Conservation (phyloP, 208 protist genomes). For the Acanthamoeba royreba region DNA sequence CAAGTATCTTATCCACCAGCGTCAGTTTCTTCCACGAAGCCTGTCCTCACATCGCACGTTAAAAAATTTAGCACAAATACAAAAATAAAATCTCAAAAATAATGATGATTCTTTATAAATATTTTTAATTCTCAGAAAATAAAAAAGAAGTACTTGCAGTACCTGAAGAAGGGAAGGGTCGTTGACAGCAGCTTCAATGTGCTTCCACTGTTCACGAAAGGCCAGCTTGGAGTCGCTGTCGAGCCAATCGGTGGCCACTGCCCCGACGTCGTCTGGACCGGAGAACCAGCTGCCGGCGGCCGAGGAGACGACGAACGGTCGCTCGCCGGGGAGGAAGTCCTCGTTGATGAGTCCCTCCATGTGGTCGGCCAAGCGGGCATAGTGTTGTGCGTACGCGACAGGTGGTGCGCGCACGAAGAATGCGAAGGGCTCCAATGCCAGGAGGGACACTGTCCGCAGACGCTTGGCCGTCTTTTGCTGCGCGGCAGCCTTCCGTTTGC, state of each 20-base stretch:
- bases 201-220: slow-evolving; percentile 7
- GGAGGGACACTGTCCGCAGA: neutral
- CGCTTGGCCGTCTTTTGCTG: neutral
- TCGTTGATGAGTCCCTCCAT: slow-evolving; percentile 38
- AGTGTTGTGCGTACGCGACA: slow-evolving; percentile 21
- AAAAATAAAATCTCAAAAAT: too few relatives aligned
- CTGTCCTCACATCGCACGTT: too few relatives aligned
- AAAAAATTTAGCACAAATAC: too few relatives aligned
- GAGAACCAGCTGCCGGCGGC: neutral
- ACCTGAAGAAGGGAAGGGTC: neutral
- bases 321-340: neutral
- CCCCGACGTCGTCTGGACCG: neutral
- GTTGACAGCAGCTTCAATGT: neutral
- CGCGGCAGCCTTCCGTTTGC: neutral
- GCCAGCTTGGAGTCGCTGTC: neutral
- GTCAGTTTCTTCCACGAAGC: neutral
- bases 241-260: neutral
- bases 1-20: neutral
- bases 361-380: neutral
- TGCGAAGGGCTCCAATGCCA: neutral
- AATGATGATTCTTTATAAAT: too few relatives aligned
- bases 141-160: too few relatives aligned
- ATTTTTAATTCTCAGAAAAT: too few relatives aligned
- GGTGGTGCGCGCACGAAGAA: slow-evolving; percentile 16
- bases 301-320: neutral